phyloP scores from a whole-genome alignment of 2,329 filamentous ascomycete genomes.

The Colletotrichum sp. region DNA sequence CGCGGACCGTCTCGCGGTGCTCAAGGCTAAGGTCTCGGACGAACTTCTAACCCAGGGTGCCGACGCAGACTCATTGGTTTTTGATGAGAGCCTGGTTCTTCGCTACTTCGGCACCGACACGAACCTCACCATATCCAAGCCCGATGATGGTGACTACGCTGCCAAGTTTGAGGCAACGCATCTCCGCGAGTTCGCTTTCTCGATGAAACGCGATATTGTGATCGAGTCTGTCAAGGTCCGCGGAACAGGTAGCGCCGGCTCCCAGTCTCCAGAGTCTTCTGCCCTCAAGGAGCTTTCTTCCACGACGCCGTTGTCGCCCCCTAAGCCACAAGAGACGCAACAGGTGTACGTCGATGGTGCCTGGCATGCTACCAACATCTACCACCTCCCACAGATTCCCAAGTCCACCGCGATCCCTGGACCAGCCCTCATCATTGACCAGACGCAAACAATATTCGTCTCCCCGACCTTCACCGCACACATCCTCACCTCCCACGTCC shows the following conservation, averaged over 20 bases:
- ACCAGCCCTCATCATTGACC: slow-evolving; percentile 35
- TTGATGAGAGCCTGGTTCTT: slow-evolving; percentile 37
- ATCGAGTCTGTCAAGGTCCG: slow-evolving; percentile 22
- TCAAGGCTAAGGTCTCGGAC: slow-evolving; percentile 34
- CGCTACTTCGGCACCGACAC: slow-evolving; percentile 40
- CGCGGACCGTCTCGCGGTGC: slow-evolving; percentile 22
- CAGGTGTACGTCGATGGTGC: slow-evolving; percentile 31
- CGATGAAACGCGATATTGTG: slow-evolving; percentile 9
- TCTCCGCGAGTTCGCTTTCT: slow-evolving; percentile 14
- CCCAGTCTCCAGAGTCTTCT: slow-evolving; percentile 10
- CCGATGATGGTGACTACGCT: slow-evolving; percentile 30
- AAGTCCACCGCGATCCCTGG: slow-evolving; percentile 28
- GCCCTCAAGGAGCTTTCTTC: slow-evolving; percentile 20
- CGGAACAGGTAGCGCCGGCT: slow-evolving; percentile 28
- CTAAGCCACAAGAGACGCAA: slow-evolving; percentile 23
- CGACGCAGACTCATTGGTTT: slow-evolving; percentile 38
- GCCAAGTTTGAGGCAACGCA: slow-evolving; percentile 7
- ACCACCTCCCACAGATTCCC: slow-evolving; percentile 27
- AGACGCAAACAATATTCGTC: slow-evolving; percentile 34
- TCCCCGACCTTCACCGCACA: slow-evolving; percentile 30
- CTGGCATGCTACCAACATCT: slow-evolving; percentile 31
- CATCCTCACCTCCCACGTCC: slow-evolving; percentile 32
- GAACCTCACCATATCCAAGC: slow-evolving; percentile 32
- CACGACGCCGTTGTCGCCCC: neutral
- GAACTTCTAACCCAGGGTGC: slow-evolving; percentile 48